Evolutionary conservation across 1,284 basidiomycete genomes (phyloP), one percentile per base, ranked within the genome.

Genomic region (Mycosarcoma mackinlayi): DNA sequence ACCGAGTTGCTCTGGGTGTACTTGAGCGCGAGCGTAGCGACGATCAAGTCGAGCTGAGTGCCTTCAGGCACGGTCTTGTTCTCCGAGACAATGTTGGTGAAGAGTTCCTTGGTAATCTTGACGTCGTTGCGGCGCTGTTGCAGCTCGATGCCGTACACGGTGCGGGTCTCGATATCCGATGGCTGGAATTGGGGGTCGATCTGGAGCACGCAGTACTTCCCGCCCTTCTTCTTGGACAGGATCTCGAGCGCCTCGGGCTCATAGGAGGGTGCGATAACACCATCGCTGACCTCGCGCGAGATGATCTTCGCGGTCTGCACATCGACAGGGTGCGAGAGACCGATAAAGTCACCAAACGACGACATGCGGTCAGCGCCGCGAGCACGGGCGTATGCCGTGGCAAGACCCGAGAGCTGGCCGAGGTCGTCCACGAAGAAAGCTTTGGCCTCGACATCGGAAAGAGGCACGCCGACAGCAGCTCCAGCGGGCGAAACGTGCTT

Each of bases 1-100:
- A 99, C 96, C 73, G 92, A 94, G 88, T 98, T 98, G 63, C 94
- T 98, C 84, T 98, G 96, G 0, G 95, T 99, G 87, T 98, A 98
- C 84, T 98, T 99, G 80, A 98, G 88, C 1, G 95, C 91, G 31
- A 98, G 90, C 3, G 94, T 98, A 18, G 96, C 96, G 25, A 82
- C 80, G 19, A 74, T 67, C 58, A 82, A 60, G 60, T 82, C 80
- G 44, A 82, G 73, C 51, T 72, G 56, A 11, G 77, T 73, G 24
- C 67, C 49, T 30, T 79, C 58, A 47, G 75, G 58, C n/a, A 77
- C 41, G 82, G 91, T 87, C 85, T 91, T 94, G 85, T 91, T 92
- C 83, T 91, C 85, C 54, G 90, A 92, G 53, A 98, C 95, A 68
- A 96, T 84, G 84, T 96, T 94, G 70, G 87, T 84, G 86, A 98